Percentiles rank a stretch among this genome's conserved stretches.
These are phyloP conservation scores for Byssochlamys sp. DNA, from an alignment of 2,329 filamentous ascomycete species.

Conservation along the genomic window DNA sequence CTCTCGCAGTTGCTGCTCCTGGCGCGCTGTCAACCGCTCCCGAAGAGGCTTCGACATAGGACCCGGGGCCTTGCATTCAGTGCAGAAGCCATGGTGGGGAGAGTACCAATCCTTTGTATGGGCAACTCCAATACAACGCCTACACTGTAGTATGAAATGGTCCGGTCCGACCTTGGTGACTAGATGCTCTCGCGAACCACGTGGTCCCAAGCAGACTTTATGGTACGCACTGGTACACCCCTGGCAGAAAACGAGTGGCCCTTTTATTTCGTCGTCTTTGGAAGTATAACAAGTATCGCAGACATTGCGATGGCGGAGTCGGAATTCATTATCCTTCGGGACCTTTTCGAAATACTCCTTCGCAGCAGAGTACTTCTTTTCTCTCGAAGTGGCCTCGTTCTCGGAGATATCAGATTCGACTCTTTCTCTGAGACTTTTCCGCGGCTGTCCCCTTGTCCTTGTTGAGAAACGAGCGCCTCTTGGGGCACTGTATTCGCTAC, in stretches of 20 bases:
- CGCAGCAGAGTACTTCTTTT: constrained; percentile 45
- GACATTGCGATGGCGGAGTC: constrained; percentile 54
- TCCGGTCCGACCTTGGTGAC: constrained; percentile 73
- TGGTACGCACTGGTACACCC: constrained; percentile 81
- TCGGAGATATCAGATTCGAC: constrained; percentile 29
- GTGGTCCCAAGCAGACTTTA: constrained; percentile 66
- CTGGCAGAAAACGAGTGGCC: constrained; percentile 74
- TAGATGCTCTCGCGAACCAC: constrained; percentile 69
- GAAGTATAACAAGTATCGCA: constrained; percentile 64
- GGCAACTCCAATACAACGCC: constrained; percentile 63
- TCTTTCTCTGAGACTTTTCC: constrained; percentile 38
- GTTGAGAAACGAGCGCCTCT: constrained; percentile 21
- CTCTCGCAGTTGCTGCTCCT: constrained; percentile 74
- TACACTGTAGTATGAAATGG: constrained; percentile 81
- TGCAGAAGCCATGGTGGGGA: constrained; percentile 63
- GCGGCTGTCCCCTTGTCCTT: constrained; percentile 17
- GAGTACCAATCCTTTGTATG: constrained; percentile 59
- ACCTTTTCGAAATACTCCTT: constrained; percentile 64
- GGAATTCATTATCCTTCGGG: constrained; percentile 56
- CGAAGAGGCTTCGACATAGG: constrained; percentile 66
- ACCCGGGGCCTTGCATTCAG: constrained; percentile 57
- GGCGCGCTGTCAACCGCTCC: constrained; percentile 58
- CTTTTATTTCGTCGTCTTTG: constrained; percentile 49
- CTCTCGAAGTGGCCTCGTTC: constrained; percentile 34
- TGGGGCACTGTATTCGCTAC: constrained; percentile 7